Conservation (phyloP, 2,329 filamentous ascomycete genomes). For the Stagonosporopsis chrysanthemi region DNA sequence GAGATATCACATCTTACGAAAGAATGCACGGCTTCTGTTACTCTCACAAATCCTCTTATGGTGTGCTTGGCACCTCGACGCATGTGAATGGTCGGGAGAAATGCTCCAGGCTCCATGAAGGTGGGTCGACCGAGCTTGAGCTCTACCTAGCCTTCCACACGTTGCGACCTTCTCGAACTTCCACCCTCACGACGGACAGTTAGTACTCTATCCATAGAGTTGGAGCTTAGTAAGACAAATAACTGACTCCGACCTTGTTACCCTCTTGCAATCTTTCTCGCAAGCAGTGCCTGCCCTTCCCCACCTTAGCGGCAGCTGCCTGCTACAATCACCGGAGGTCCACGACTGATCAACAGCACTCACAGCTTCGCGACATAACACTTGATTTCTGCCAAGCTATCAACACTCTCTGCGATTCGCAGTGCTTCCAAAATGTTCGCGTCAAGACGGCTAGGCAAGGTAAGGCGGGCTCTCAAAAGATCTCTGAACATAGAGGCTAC, state of each 20-base stretch:
- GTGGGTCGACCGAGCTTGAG: conserved; percentile 13
- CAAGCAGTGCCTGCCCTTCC: conserved; percentile 14
- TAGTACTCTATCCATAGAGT: neutral
- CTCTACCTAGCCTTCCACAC: conserved; percentile 5
- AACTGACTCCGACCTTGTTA: neutral
- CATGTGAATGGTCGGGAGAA: conserved; percentile 6
- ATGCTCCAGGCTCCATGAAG: conserved; percentile 6
- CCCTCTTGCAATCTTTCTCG: neutral
- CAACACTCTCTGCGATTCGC: neutral
- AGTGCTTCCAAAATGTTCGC: conserved; percentile 56
- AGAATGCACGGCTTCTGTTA: neutral
- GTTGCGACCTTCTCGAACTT: neutral
- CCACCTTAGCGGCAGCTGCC: conserved; percentile 13
- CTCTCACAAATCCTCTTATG: neutral
- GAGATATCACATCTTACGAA: conserved; percentile 18
- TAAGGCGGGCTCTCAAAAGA: conserved; percentile 31
- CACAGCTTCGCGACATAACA: neutral
- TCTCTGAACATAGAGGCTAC: neutral
- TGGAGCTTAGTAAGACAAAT: neutral
- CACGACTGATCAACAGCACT: neutral
- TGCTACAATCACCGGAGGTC: neutral
- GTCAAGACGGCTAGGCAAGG: conserved; percentile 58
- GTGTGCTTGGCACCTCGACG: conserved; percentile 1
- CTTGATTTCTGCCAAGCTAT: neutral
- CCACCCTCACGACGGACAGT: neutral